Evolutionary conservation across 495 filamentous ascomycete species (phyloP).

Genomic region (Penicillium alfredii): DNA sequence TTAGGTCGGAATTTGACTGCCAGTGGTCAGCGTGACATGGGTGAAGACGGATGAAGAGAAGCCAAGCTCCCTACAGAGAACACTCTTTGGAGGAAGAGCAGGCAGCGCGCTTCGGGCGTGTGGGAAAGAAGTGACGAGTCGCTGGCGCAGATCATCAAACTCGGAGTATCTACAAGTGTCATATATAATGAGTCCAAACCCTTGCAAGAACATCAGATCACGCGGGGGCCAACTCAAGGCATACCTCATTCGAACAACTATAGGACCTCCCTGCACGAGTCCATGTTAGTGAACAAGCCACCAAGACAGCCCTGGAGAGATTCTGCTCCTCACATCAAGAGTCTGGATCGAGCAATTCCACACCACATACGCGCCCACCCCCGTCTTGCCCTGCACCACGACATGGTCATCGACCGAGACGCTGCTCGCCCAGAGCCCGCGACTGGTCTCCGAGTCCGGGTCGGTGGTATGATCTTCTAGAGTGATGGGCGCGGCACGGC

Average conservation of each 20-base stretch:
- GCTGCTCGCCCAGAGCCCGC: slow-evolving; percentile 60
- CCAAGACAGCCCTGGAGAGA: slow-evolving; percentile 6
- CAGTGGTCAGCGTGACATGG: too few species aligned
- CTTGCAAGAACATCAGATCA: too few species aligned
- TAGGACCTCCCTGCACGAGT: slow-evolving; percentile 47
- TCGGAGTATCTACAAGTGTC: slow-evolving; percentile 57
- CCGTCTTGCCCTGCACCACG: slow-evolving; percentile 55
- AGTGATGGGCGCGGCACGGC: slow-evolving; percentile 44
- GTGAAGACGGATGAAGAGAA: not conserved
- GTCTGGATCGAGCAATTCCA: slow-evolving; percentile 70
- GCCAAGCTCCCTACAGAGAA: slow-evolving; percentile 51
- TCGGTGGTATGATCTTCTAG: slow-evolving; percentile 69
- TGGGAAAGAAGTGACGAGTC: slow-evolving; percentile 58
- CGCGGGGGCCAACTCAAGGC: too few species aligned
- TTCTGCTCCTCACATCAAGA: slow-evolving; percentile 62
- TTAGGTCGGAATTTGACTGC: slow-evolving; percentile 59
- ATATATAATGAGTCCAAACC: too few species aligned
- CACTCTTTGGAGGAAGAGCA: slow-evolving; percentile 61
- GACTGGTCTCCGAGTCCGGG: slow-evolving; percentile 50
- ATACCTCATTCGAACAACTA: slow-evolving; percentile 56
- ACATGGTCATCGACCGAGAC: slow-evolving; percentile 62
- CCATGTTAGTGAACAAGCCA: slow-evolving; percentile 7
- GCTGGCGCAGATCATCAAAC: slow-evolving; percentile 57
- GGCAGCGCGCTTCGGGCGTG: slow-evolving; percentile 59
- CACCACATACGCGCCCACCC: slow-evolving; percentile 65